These are phyloP conservation scores for Pseudogymnoascus sp. DNA, from an alignment of 2,329 filamentous ascomycete genomes.

Conservation along the genomic window DNA sequence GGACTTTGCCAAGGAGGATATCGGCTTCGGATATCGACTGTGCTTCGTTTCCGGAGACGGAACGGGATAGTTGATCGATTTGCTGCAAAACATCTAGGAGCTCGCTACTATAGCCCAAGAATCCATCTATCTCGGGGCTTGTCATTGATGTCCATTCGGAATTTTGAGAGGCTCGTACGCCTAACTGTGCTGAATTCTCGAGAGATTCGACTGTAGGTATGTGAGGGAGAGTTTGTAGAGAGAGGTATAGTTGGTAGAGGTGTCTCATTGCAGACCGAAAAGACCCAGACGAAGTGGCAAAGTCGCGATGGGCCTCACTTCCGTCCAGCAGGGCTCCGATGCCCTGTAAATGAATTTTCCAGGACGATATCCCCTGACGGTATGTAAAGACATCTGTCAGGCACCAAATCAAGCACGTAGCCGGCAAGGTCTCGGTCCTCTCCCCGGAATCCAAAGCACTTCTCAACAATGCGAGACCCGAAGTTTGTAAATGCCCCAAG, in stretches of 20 bases:
- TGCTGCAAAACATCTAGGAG: constrained; percentile 19
- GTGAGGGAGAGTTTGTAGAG: constrained; percentile 20
- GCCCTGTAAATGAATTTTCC: constrained; percentile 21
- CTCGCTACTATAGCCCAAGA: constrained; percentile 22
- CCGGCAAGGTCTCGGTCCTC: constrained; percentile 18
- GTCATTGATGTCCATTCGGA: not conserved
- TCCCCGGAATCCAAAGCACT: not conserved
- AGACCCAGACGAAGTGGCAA: not conserved
- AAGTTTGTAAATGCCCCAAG: not conserved
- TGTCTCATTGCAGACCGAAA: constrained; percentile 20
- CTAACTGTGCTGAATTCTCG: not conserved
- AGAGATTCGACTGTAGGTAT: constrained; percentile 12
- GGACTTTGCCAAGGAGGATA: constrained; percentile 18
- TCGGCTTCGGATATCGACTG: constrained; percentile 15
- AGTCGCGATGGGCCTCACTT: constrained; percentile 11
- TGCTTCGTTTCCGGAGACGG: not conserved
- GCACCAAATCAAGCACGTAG: constrained; percentile 22
- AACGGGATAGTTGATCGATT: constrained; percentile 17
- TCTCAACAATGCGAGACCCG: not conserved
- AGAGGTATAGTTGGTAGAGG: constrained; percentile 20
- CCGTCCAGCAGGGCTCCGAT: constrained; percentile 19
- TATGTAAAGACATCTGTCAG: constrained; percentile 22
- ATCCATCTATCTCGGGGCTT: constrained; percentile 18
- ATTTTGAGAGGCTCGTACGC: not conserved
- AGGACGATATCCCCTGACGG: constrained; percentile 18